Percentiles rank a stretch among this genome's conserved stretches.
phyloP scores from a whole-genome alignment of 2,329 filamentous ascomycete genomes.

The Ceratocystis diversiconidia region DNA sequence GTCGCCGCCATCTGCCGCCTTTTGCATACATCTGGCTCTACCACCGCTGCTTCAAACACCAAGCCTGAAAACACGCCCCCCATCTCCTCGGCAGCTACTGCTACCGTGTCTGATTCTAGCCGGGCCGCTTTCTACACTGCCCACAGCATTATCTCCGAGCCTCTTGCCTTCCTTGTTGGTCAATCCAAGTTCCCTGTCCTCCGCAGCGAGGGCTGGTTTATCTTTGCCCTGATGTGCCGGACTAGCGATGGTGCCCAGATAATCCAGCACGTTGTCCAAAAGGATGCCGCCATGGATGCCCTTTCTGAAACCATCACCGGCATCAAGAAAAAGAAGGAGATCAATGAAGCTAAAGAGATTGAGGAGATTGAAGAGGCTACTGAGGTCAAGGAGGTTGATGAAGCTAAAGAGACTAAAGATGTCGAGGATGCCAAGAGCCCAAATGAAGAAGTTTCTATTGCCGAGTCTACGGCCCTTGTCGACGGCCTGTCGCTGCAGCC shows the following conservation, averaged over 20 bases:
- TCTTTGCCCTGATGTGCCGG: conserved; percentile 45
- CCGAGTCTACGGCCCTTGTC: conserved; percentile 21
- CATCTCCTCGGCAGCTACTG: conserved; percentile 7
- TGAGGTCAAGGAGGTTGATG: conserved; percentile 13
- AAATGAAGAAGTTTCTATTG: conserved; percentile 19
- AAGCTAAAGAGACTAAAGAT: background rate
- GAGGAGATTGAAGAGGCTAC: background rate
- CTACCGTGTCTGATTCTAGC: conserved; percentile 19
- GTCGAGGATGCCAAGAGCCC: too few relatives aligned
- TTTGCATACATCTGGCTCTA: conserved; percentile 28
- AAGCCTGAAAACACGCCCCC: background rate
- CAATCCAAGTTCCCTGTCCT: conserved; percentile 46
- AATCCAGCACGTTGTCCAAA: conserved; percentile 31
- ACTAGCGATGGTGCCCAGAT: conserved; percentile 35
- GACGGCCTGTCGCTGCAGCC: conserved; percentile 23
- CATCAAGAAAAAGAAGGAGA: conserved; percentile 16
- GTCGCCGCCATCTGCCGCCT: conserved; percentile 39
- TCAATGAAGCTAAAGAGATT: conserved; percentile 6
- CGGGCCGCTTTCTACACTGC: conserved; percentile 32
- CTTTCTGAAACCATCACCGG: conserved; percentile 9
- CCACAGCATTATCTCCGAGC: conserved; percentile 29
- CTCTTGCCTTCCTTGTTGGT: conserved; percentile 38
- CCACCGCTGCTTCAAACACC: conserved; percentile 22
- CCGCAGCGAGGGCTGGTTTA: conserved; percentile 47
- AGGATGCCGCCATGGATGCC: conserved; percentile 10